Percentiles rank a stretch among this genome's conserved stretches.
phyloP scores from a whole-genome alignment of 2,329 filamentous ascomycete genomes.

The Alternaria angustiovoidea region DNA sequence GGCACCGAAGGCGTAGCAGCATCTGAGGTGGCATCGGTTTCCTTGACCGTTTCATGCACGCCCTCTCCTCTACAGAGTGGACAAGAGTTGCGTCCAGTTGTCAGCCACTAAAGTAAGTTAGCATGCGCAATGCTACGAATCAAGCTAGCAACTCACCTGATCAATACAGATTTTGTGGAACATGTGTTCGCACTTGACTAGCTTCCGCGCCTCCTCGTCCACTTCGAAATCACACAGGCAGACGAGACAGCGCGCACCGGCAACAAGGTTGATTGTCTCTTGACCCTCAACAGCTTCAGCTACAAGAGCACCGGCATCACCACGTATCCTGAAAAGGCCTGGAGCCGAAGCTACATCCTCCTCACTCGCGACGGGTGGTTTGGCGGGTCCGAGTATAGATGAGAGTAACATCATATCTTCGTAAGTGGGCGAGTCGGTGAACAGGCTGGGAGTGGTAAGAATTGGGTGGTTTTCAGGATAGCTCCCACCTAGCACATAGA shows the following conservation, averaged over 20 bases:
- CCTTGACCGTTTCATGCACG: conserved; percentile 58
- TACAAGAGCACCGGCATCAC: conserved; percentile 51
- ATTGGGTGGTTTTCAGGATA: conserved; percentile 75
- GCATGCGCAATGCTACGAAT: not conserved
- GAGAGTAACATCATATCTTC: conserved; percentile 76
- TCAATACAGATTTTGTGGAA: conserved; percentile 76
- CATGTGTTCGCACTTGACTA: conserved; percentile 70
- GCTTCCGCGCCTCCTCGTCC: conserved; percentile 66
- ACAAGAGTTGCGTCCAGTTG: conserved; percentile 71
- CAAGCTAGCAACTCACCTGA: conserved; percentile 60
- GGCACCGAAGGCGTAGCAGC: conserved; percentile 10
- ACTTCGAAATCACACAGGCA: conserved; percentile 72
- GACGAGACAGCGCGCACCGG: conserved; percentile 67
- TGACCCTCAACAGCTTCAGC: conserved; percentile 57
- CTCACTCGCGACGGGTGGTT: conserved; percentile 71
- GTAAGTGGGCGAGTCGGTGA: conserved; percentile 75
- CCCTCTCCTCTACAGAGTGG: conserved; percentile 68
- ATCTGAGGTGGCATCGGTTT: conserved; percentile 22
- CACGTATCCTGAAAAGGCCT: conserved; percentile 64
- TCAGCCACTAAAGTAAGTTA: conserved; percentile 65
- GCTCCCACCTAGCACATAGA: conserved; percentile 75
- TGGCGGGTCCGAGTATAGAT: conserved; percentile 71
- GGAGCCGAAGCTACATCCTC: conserved; percentile 70
- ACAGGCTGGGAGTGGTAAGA: conserved; percentile 72
- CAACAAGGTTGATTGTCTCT: conserved; percentile 38